Conservation (phyloP, 805 yeast genomes). For the Candida khao-thaluensis region DNA sequence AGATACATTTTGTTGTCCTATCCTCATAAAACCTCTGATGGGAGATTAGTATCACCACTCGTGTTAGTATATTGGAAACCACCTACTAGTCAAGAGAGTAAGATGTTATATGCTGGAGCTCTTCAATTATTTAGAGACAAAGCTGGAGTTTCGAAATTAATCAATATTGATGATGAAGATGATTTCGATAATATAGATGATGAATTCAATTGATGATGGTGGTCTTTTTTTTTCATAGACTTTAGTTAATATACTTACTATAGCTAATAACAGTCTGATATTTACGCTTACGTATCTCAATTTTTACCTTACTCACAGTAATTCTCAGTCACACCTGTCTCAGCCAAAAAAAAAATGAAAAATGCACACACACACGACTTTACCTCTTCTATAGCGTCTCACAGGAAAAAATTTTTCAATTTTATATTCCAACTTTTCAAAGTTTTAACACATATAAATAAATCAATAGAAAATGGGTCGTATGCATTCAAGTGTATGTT, state of each 20-base stretch:
- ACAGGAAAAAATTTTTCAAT: constrained; percentile 8
- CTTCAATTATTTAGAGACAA: constrained; percentile 74
- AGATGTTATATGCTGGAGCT: constrained; percentile 92
- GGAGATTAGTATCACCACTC: constrained; percentile 69
- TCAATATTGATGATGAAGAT: constrained; percentile 66
- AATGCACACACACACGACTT: too few relatives aligned
- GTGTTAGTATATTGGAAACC: constrained; percentile 88
- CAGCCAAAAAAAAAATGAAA: too few relatives aligned
- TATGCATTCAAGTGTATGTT: constrained; percentile 96
- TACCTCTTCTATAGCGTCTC: not conserved
- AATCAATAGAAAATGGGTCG: constrained; percentile 92
- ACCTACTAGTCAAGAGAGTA: constrained; percentile 73
- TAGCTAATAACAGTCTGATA: too few relatives aligned
- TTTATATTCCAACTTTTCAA: constrained; percentile 10
- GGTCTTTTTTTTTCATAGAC: too few relatives aligned
- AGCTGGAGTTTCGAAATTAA: constrained; percentile 69
- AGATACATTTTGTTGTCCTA: constrained; percentile 73
- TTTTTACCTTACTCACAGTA: constrained; percentile 1
- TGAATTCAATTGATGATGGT: constrained; percentile 18
- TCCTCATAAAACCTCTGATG: constrained; percentile 69
- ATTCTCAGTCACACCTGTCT: constrained; percentile 1
- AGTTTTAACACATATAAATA: constrained; percentile 16
- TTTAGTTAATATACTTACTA: too few relatives aligned
- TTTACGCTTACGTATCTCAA: not conserved
- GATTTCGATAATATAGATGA: constrained; percentile 61